Evolutionary conservation across 768 basidiomycete genomes (phyloP), one percentile per base, ranked within the genome.

Genomic region (Tremella fuciformis): DNA sequence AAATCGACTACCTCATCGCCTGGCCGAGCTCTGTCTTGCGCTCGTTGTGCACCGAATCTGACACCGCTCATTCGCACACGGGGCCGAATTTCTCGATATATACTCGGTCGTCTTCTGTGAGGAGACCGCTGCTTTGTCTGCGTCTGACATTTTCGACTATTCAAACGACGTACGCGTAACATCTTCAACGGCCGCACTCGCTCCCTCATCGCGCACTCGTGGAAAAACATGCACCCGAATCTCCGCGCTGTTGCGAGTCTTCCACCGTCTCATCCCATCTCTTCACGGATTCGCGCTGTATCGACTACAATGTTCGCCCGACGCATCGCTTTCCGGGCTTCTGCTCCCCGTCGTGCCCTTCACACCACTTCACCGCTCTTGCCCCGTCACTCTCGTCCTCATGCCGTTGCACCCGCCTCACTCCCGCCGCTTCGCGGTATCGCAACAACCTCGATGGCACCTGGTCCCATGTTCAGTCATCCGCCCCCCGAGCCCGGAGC

Each of bases 401-500:
- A 19, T 38, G 57, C 25, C 42, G 37, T 19, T 24, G 40, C 19
- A 50, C 19, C 13, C 22, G 4, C 24, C 19, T 53, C 7, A 51
- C 25, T 24, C 21, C 62, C 39, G 22, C 56, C 48, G 2, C 51
- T 59, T 38, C 75, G 75, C 57, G 51, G 50, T 16, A 76, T 76
- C 58, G 75, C 73, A 26, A 51, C 58, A 8, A 75, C 75, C 50
- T 64, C 75, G 8, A 66, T 57, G 58, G 63, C 73, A 2, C 69
- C 70, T 19, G 57, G 44, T 60, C 63, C 65, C 22, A 75, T 74
- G 73, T 71, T 69, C 60, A 78, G 74, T 64, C 67, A 70, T 37
- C 74, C 75, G 8, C 64, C 69, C 9, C 77, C 76, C 21, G 73
- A 71, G 52, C 76, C 76, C 13, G 78, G 84, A 49, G 84, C 87